These are phyloP conservation scores for Rhodomyrtus tomentosa DNA, from an alignment of 345 rosid genomes.

Conservation along the genomic window DNA sequence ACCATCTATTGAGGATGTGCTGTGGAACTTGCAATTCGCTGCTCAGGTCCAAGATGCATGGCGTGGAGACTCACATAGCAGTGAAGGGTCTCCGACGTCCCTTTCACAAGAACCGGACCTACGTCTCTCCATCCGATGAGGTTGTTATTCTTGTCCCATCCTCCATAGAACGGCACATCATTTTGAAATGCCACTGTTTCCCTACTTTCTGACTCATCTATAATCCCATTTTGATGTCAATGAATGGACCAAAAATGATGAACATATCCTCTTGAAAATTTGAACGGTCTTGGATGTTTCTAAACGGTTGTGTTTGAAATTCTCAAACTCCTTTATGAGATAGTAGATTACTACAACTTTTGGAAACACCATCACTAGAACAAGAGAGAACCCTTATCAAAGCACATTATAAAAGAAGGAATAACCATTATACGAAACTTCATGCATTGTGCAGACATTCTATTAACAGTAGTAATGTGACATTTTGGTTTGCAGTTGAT, in stretches of 20 bases:
- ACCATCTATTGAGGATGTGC: conserved; percentile 79
- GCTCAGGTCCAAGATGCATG: conserved; percentile 78
- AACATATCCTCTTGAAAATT: not conserved
- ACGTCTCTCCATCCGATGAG: conserved; percentile 7
- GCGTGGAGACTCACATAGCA: conserved; percentile 50
- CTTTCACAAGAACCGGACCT: conserved; percentile 9
- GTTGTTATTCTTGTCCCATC: not conserved
- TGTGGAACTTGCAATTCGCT: conserved; percentile 94
- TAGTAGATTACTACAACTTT: not conserved
- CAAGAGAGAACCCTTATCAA: not conserved
- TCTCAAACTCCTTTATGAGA: not conserved
- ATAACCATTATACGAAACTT: not conserved
- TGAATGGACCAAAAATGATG: not conserved
- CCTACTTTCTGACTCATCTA: not conserved
- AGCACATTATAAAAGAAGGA: not conserved
- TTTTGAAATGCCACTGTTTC: not conserved
- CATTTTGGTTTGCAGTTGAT: not conserved
- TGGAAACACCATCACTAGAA: not conserved
- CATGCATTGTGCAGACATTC: not conserved
- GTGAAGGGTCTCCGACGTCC: conserved; percentile 54
- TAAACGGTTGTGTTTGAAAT: not conserved
- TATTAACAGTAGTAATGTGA: not conserved
- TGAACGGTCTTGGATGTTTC: not conserved
- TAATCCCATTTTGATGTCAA: not conserved
- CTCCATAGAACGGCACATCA: not conserved